A percentile compares a stretch with the other conserved stretches of the same genome.
phyloP scores from a whole-genome alignment of 768 basidiomycete genomes.

The Austroboletus eburneus region DNA sequence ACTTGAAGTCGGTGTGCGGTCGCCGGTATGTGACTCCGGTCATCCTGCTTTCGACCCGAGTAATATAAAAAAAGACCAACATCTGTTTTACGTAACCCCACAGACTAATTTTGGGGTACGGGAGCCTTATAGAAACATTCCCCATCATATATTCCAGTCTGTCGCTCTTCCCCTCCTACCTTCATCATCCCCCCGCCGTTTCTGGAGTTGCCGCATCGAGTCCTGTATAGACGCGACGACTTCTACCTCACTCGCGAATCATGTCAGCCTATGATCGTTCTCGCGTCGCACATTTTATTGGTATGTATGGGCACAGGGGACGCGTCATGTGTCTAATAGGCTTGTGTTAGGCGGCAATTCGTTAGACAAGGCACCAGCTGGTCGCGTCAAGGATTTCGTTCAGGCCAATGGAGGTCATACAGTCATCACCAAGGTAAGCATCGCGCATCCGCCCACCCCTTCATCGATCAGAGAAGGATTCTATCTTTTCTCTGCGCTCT shows the following conservation, averaged over 20 bases:
- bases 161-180: conserved; percentile 16
- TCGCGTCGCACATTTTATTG: conserved; percentile 62
- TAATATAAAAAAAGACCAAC: no score
- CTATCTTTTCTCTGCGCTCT: background rate
- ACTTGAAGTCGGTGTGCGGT: no score
- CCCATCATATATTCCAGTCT: conserved; percentile 8
- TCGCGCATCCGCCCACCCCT: conserved; percentile 15
- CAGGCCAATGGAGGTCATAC: conserved; percentile 91
- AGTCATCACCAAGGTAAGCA: conserved; percentile 90
- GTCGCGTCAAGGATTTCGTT: conserved; percentile 87
- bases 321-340: conserved; percentile 11
- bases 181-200: conserved; percentile 10
- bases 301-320: conserved; percentile 30
- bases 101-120: conserved; percentile 28
- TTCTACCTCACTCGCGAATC: conserved; percentile 5
- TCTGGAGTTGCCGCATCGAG: conserved; percentile 5
- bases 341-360: conserved; percentile 80
- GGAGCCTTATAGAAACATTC: background rate
- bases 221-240: conserved; percentile 8
- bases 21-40: no score
- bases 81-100: conserved; percentile 32
- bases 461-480: conserved; percentile 1
- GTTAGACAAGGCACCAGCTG: conserved; percentile 74
- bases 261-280: conserved; percentile 49
- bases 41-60: no score